Evolutionary conservation across 345 rosid species (phyloP), one percentile per base, ranked within the genome.

Genomic region (Passiflora organensis): DNA sequence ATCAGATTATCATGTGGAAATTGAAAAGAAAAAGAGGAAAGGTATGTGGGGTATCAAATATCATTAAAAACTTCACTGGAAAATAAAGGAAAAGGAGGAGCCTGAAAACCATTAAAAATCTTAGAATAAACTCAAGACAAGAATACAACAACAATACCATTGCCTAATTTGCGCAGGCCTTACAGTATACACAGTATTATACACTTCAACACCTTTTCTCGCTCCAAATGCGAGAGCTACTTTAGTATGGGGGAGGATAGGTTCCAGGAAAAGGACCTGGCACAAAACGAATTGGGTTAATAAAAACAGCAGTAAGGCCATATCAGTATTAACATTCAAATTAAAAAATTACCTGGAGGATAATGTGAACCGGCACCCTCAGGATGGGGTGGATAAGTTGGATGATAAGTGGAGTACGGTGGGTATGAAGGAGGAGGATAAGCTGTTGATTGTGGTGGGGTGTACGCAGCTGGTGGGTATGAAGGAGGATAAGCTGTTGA

Each of bases 201-300:
- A 51, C 16, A 47, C 45, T 6, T 18, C 25, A 43, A 39, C 1
- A 16, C n/a, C 18, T 51, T 56, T 63, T 46, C 41, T 56, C 38
- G 10, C 54, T 13, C 24, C 13, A 17, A 42, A 32, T 11, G 17
- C 36, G 12, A 5, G 32, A 66, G 63, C 47, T 62, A 19, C 48
- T 65, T 63, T 55, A 84, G 74, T 87, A 80, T 0, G 81, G 85
- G 0, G 84, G 83, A 16, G 89, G 82, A 70, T 77, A 79, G 18
- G 41, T 53, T 48, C 95, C 88, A 13, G 75, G 79, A 49, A 61
- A 81, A 53, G 82, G 82, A 71, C 80, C 91, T 80, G 74, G 47
- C 52, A 36, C 39, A 32, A 48, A 55, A 34, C 41, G 12, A 59
- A 25, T 12, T 20, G 44, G 51, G 17, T 53, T n/a, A n/a, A n/a